Percentiles rank a stretch among this genome's conserved stretches.
Conservation (phyloP, 108 stramenopile species). For the Bacterosira constricta region DNA sequence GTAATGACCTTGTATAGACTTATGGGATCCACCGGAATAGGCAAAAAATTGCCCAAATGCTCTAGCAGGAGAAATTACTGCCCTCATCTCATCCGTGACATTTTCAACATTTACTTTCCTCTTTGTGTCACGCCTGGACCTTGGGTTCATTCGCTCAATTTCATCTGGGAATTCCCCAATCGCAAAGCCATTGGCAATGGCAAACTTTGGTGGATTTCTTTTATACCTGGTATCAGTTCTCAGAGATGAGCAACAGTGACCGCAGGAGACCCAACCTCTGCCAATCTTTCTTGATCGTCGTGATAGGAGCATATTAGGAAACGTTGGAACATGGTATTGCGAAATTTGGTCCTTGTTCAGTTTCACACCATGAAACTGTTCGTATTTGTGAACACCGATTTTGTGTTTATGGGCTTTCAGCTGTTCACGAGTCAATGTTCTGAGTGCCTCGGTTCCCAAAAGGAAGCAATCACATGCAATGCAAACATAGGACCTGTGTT, state of each 20-base stretch:
- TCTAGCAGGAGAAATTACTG: not conserved
- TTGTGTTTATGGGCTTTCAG: not conserved
- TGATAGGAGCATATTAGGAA: not conserved
- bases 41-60: not conserved
- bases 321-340: not conserved
- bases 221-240: not conserved
- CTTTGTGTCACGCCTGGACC: no score
- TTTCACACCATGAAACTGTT: not conserved
- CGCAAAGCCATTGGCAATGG: not conserved
- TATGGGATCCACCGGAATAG: not conserved
- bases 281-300: not conserved
- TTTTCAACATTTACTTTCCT: not conserved
- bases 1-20: conserved; percentile 3
- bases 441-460: not conserved
- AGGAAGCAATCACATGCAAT: not conserved
- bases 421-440: not conserved
- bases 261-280: not conserved
- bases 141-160: no score
- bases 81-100: not conserved
- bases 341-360: not conserved
- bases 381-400: not conserved
- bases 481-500: no score
- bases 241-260: not conserved
- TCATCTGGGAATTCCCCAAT: not conserved
- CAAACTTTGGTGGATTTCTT: not conserved